Base-by-base conservation (phyloP, 306 rosid species). In the Prunus kanzakura region DNA sequence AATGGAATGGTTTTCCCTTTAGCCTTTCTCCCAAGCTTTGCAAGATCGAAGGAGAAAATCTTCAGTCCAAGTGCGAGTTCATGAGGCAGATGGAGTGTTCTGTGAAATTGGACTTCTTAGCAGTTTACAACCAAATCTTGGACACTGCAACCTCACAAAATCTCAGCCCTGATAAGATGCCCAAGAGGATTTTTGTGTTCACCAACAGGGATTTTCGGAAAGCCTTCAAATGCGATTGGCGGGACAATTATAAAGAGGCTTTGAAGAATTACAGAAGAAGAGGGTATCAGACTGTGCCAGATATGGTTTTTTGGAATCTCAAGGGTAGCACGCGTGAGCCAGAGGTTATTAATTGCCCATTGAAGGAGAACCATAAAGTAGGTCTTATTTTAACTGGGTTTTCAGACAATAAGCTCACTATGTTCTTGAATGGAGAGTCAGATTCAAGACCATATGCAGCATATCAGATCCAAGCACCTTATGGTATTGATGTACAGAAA, bases 361-460 rank as follows among this genome's bases (percentile, higher is more conserved):
- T 22, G 71, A 20, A 67, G 71, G 54, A 46, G 72, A 22, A 43
- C 32, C 71, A 6, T 7, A 25, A 67, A 41, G 71, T 67, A 10
- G 71, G 55, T 16, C 14, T 67, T 18, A 43, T 22, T 20, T 1
- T 67, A 47, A 12, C 38, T 2, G 72, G 72, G 72, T 67, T 67
- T 46, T 67, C 72, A 6, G 15, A 27, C 57, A 46, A 1, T 67
- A 56, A 23, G 57, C 72, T 46, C 19, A 46, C 8, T 5, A 6
- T 67, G 13, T 67, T 67, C 72, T 67, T 67, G 20, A 22, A 23
- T 5, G 32, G 30, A 6, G 72, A 67, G 57, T 3, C 13, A 5
- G 72, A 67, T 46, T 46, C 41, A 15, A 46, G 72, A 46, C 11
- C 54, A 3, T 67, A n/a, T 12, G 71, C 71, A 67, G 32, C 71